Conservation (phyloP, 2,329 filamentous ascomycete species). For the Tolypocladium ovalisporum region DNA sequence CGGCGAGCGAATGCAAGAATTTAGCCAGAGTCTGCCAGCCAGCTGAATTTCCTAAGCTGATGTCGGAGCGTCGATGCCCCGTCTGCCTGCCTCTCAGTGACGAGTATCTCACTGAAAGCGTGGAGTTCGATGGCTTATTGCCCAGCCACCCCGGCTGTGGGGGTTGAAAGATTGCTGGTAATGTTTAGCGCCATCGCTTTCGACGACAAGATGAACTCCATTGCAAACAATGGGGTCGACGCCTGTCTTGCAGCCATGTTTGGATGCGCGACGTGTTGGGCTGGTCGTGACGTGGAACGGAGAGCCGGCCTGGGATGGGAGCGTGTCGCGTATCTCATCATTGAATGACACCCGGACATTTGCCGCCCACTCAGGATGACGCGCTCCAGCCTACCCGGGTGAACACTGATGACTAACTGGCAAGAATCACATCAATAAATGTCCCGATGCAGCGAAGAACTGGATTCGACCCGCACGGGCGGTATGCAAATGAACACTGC, state of each 20-base stretch:
- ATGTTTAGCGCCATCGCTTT: conserved; percentile 11
- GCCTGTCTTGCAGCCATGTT: conserved; percentile 11
- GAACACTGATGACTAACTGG: background rate
- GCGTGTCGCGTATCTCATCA: conserved; percentile 6
- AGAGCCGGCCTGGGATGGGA: background rate
- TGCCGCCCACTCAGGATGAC: background rate
- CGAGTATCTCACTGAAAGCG: conserved; percentile 13
- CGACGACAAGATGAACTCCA: conserved; percentile 6
- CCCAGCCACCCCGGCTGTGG: conserved; percentile 38
- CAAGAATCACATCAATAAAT: background rate
- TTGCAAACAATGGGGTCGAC: conserved; percentile 9
- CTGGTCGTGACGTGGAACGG: background rate
- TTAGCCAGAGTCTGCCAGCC: background rate
- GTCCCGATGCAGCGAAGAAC: background rate
- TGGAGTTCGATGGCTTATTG: conserved; percentile 22
- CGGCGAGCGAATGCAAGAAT: background rate
- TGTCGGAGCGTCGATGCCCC: conserved; percentile 8
- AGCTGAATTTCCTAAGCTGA: background rate
- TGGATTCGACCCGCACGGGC: background rate
- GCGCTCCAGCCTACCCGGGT: background rate
- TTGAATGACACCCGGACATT: conserved; percentile 1
- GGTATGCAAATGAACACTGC: background rate
- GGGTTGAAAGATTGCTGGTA: conserved; percentile 27
- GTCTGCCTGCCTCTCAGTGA: conserved; percentile 11
- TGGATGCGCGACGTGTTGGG: conserved; percentile 2